phyloP scores from a whole-genome alignment of 768 basidiomycete species.

The Lactifluus volemus region DNA sequence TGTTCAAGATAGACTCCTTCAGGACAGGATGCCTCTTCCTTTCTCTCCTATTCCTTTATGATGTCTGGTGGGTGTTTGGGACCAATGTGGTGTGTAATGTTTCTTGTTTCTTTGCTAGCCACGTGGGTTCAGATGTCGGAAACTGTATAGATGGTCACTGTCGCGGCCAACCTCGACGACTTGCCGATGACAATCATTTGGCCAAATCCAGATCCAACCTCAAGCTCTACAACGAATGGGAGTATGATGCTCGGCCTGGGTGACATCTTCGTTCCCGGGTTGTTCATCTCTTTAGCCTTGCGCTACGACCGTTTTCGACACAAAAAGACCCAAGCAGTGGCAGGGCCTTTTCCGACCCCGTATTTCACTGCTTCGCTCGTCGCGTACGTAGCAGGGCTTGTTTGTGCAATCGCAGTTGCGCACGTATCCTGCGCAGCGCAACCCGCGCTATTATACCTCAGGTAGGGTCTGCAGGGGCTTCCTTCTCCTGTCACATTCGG shows the following conservation, averaged over 20 bases:
- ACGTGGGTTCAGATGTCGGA: not conserved
- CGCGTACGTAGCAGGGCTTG: constrained; percentile 66
- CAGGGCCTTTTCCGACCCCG: constrained; percentile 45
- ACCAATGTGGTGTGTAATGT: constrained; percentile 65
- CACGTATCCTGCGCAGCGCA: constrained; percentile 69
- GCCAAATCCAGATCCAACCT: constrained; percentile 49
- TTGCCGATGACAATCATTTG: constrained; percentile 90
- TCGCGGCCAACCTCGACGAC: constrained; percentile 74
- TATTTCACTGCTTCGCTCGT: constrained; percentile 46
- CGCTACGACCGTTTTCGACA: constrained; percentile 66
- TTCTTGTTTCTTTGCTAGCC: not conserved
- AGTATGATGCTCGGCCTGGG: constrained; percentile 90
- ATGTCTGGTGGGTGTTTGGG: constrained; percentile 93
- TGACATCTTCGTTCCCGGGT: constrained; percentile 56
- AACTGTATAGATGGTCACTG: constrained; percentile 72
- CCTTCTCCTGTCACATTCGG: too few species aligned
- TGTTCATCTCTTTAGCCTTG: constrained; percentile 75
- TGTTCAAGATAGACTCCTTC: constrained; percentile 86
- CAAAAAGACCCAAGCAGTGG: constrained; percentile 20
- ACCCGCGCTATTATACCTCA: constrained; percentile 88
- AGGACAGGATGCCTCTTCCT: constrained; percentile 77
- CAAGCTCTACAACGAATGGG: constrained; percentile 42
- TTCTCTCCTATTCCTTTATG: constrained; percentile 82
- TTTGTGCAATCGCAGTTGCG: constrained; percentile 78
- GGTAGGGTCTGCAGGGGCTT: constrained; percentile 34